A percentile compares a stretch with the other conserved stretches of the same genome.
Conservation (phyloP, 306 rosid genomes). For the Dalbergia cochinchinensis region DNA sequence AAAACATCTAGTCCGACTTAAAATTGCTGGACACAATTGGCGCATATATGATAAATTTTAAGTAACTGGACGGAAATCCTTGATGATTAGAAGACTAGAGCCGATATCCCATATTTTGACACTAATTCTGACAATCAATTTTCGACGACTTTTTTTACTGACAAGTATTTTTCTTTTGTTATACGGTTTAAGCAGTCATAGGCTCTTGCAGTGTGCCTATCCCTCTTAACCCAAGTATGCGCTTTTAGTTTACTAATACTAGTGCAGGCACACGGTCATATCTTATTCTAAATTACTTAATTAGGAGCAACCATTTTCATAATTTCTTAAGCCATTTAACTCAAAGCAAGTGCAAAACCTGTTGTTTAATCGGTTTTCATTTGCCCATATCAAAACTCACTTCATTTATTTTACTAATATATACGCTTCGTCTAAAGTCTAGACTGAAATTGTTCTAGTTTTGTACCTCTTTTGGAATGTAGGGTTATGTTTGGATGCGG, state of each 20-base stretch:
- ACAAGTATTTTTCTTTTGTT: neutral
- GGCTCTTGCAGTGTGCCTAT: neutral
- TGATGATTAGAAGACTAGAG: too few relatives aligned
- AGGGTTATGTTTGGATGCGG: neutral
- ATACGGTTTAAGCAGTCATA: neutral
- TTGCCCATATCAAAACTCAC: neutral
- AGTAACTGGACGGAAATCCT: too few relatives aligned
- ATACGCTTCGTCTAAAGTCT: neutral
- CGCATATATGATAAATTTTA: too few relatives aligned
- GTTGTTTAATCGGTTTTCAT: neutral
- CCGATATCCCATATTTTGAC: too few relatives aligned
- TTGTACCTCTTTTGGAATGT: too few relatives aligned
- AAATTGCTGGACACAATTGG: too few relatives aligned
- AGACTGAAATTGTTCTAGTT: neutral
- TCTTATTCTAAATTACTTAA: neutral
- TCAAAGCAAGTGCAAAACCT: neutral
- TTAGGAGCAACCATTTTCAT: too few relatives aligned
- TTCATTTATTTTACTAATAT: neutral
- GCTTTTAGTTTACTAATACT: neutral
- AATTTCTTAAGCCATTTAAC: neutral
- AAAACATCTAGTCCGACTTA: too few relatives aligned
- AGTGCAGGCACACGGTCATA: neutral
- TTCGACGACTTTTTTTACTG: too few relatives aligned
- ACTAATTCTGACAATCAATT: too few relatives aligned
- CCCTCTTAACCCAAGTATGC: neutral